Base-by-base conservation (phyloP, 768 basidiomycete genomes). In the Rhizopogon vesiculosus region DNA sequence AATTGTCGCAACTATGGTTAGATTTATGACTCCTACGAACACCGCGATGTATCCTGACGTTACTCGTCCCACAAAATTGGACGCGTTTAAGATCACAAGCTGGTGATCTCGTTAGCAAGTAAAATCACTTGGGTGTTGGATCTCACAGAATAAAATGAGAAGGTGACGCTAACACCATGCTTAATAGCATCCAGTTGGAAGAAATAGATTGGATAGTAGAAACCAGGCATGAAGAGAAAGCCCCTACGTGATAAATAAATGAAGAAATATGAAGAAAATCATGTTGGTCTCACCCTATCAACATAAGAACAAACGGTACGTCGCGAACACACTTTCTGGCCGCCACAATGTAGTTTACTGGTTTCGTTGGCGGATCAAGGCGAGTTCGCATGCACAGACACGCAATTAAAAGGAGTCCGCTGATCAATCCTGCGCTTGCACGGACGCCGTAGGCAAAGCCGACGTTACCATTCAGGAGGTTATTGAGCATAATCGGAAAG, bases 391-490 rank as follows among this genome's bases (percentile, higher is more conserved):
- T 33, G 31, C 31, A 33, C 2, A 33, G 31, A 33, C 31, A 33
- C 7, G 31, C 31, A 33, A 33, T 33, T 7, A 33, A 33, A 33
- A 33, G 31, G 31, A 33, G 31, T 9, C 31, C 31, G 31, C 31
- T 33, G 9, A 33, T 10, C 0, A 33, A 33, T 10, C 31, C 31
- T 33, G 31, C 31, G 2, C 31, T 33, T 35, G 83, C 79, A 19
- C 87, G 76, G 76, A 85, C 83, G 0, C 85, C 84, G 85, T 86
- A 88, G 52, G 69, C 72, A 66, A 87, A 88, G 81, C 82, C 81
- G 9, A 83, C 73, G 51, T 62, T 55, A 72, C 78, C 72, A 0
- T 69, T 63, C 28, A 85, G 73, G n/a, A 86, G 72, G 39, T 77
- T 76, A 35, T 74, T 78, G 12, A 79, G 74, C 13, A 76, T 61